Conservation (phyloP, 352 stramenopile genomes). For the Blastocystis hominis region DNA sequence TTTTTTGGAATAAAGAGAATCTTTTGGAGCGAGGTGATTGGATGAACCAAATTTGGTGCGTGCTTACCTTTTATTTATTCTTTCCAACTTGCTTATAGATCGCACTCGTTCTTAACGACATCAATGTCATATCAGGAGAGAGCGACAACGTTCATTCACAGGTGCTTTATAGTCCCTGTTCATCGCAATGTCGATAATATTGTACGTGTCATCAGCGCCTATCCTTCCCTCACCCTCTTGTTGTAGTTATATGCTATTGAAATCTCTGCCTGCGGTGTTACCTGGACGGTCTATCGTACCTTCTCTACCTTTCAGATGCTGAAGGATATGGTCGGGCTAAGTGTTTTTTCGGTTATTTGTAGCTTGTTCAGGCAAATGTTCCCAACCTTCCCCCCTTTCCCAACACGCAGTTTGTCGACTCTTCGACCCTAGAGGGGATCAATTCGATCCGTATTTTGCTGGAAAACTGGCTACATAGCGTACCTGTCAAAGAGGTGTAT, state of each 20-base stretch:
- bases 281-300: constrained; percentile 45
- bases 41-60: background rate
- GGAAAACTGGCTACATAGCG: constrained; percentile 32
- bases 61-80: background rate
- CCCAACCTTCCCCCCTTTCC: constrained; percentile 37
- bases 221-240: background rate
- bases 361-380: constrained; percentile 49
- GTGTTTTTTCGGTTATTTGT: background rate
- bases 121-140: constrained; percentile 29
- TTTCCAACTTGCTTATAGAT: no score
- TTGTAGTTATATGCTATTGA: constrained; percentile 41
- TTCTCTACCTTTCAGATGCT: constrained; percentile 39
- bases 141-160: background rate
- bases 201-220: background rate
- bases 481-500: background rate
- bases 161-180: constrained; percentile 51
- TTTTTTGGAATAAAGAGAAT: background rate
- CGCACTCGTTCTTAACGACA: no score
- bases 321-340: background rate
- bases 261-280: constrained; percentile 6
- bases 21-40: background rate
- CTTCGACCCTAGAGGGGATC: constrained; percentile 24
- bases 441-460: constrained; percentile 42
- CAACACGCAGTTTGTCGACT: constrained; percentile 5
- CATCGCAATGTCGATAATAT: constrained; percentile 55